Base-by-base conservation (phyloP, 2,329 filamentous ascomycete genomes). In the Xylaria sp. region DNA sequence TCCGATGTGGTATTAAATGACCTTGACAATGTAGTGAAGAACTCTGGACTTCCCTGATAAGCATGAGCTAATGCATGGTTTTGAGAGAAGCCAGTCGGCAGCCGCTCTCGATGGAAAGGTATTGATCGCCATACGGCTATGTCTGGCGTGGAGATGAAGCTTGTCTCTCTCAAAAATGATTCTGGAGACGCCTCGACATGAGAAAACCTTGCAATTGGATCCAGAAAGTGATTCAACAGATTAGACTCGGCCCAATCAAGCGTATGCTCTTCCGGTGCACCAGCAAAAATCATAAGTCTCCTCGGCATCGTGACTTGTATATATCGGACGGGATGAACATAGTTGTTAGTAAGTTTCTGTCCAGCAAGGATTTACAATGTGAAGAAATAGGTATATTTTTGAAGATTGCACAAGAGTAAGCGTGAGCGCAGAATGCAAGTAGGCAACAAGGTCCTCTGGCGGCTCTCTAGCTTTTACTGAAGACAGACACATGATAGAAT, bases 61-160 rank as follows among this genome's bases (percentile, higher is more conserved):
- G 72, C 64, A 54, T 78, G 66, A 54, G 74, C 71, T 51, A 82
- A 74, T 68, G 79, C 77, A 71, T 85, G 83, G 13, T 78, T 78
- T 69, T 88, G 87, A n/a, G 86, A 87, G 75, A 87, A 82, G 33
- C 87, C 85, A 0, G 86, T 86, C 8, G 79, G 79, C 4, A 89
- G 77, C 46, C 82, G 82, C n/a, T 80, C 76, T 55, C 79, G 81
- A 20, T 81, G 76, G 0, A 89, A 75, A 0, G 86, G 82, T 8
- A 90, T 80, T 5, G 84, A 86, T 55, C 88, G 83, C 89, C 89
- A 91, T 39, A 81, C 78, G 2, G 83, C 80, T 25, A 80, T 73
- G 41, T 78, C 75, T 7, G 73, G 64, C 12, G 64, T 68, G 46
- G 72, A 75, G 62, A 63, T 73, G 63, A 68, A 70, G 56, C 67